Evolutionary conservation across 2,329 filamentous ascomycete species (phyloP).

Genomic region (Pyricularia sp.): DNA sequence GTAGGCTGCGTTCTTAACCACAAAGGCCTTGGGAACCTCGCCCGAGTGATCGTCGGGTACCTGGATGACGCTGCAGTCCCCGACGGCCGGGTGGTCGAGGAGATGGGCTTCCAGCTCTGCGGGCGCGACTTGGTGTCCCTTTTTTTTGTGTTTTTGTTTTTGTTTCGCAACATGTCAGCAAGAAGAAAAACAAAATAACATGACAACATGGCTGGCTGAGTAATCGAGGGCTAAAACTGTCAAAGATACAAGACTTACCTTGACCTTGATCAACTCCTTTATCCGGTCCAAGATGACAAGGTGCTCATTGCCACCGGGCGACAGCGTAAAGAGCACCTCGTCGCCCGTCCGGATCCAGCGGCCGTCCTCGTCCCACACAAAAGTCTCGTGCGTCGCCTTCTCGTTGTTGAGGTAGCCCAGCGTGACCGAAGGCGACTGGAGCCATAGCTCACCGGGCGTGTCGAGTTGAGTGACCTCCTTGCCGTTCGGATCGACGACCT

Average conservation of each 20-base stretch:
- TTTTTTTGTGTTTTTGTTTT: too few relatives aligned
- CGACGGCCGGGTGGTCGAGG: conserved; percentile 60
- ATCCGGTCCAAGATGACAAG: conserved; percentile 70
- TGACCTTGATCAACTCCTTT: conserved; percentile 37
- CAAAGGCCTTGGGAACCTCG: conserved; percentile 54
- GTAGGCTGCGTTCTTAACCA: conserved; percentile 35
- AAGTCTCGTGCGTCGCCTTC: conserved; percentile 71
- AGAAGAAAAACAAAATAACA: neutral
- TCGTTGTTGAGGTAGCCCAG: conserved; percentile 81
- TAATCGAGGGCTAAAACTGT: too few relatives aligned
- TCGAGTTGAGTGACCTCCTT: conserved; percentile 52
- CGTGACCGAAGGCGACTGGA: conserved; percentile 64
- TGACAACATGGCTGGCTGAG: too few relatives aligned
- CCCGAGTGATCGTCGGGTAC: conserved; percentile 49
- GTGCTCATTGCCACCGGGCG: conserved; percentile 60
- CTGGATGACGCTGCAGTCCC: conserved; percentile 67
- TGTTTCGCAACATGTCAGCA: conserved; percentile 6
- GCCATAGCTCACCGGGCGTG: conserved; percentile 65
- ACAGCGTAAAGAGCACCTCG: conserved; percentile 57
- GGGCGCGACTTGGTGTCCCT: conserved; percentile 68
- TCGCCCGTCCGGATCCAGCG: conserved; percentile 78
- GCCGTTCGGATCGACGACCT: conserved; percentile 54
- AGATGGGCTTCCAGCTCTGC: conserved; percentile 74
- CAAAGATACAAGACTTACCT: conserved; percentile 23
- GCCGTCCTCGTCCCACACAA: conserved; percentile 50